A percentile compares a stretch with the other conserved stretches of the same genome.
phyloP scores from a whole-genome alignment of 1,284 basidiomycete species.

The Marasmius tenuissimus region DNA sequence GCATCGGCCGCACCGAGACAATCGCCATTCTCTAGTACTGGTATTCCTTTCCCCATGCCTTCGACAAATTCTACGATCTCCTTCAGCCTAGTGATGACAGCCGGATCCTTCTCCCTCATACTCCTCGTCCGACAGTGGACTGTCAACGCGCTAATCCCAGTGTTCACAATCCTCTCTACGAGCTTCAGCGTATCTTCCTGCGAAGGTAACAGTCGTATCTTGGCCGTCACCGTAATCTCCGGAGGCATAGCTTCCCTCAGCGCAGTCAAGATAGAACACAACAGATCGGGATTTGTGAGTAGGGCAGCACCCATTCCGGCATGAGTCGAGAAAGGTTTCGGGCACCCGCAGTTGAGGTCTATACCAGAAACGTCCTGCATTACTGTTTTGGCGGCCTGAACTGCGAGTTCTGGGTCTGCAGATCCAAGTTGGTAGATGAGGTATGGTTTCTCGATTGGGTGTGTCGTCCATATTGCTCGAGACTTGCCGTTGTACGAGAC shows the following conservation, averaged over 20 bases:
- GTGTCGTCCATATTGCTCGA: constrained; percentile 87
- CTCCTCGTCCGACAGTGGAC: constrained; percentile 94
- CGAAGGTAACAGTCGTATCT: constrained; percentile 87
- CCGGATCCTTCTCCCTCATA: constrained; percentile 86
- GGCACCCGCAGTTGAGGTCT: constrained; percentile 94
- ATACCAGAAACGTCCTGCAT: constrained; percentile 91
- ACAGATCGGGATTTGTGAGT: constrained; percentile 86
- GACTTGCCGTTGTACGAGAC: constrained; percentile 84
- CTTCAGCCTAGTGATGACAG: constrained; percentile 75
- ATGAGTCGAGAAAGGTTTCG: constrained; percentile 95
- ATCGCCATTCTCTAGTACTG: constrained; percentile 95
- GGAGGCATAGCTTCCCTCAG: constrained; percentile 74
- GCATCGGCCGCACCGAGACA: constrained; percentile 82
- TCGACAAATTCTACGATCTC: constrained; percentile 86
- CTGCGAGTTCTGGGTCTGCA: constrained; percentile 85
- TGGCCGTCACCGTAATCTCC: constrained; percentile 84
- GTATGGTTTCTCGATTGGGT: constrained; percentile 92
- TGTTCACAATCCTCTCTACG: constrained; percentile 83
- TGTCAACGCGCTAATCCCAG: constrained; percentile 88
- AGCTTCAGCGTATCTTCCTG: constrained; percentile 88
- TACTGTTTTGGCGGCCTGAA: constrained; percentile 87
- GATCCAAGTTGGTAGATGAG: constrained; percentile 94
- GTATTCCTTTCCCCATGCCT: constrained; percentile 67
- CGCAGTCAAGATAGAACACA: constrained; percentile 84
- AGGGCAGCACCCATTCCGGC: constrained; percentile 97